Base-by-base conservation (phyloP, 805 yeast genomes). In the Sugiyamaella qingdaonensis region DNA sequence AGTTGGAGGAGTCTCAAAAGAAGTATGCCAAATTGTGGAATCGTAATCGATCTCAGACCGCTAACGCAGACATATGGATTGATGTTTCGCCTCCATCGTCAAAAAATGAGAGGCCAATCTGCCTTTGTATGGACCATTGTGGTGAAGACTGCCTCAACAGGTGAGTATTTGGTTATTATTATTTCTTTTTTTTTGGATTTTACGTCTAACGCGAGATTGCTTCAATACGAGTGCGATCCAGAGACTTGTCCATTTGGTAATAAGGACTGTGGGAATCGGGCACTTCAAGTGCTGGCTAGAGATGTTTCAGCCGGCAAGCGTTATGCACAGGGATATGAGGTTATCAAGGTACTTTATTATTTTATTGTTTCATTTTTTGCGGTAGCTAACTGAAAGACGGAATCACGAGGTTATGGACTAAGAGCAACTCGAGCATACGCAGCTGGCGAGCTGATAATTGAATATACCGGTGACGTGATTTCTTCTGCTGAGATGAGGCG, bases 381-480 rank as follows among this genome's bases (percentile, higher is more conserved):
- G 14, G 21, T 10, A 9, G 2, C 51, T 47, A 47, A 51, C 14
- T n/a, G 29, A 18, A n/a, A 60, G 46, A 72, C 78, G 0, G 70
- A 69, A 14, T 59, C 61, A 29, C 74, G 73, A 54, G 80, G 80
- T 2, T 66, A 63, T 50, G 81, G 81, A 0, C 62, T 78, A 11
- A 56, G 73, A 14, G 72, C 80, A 2, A 61, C 66, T 2, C 61
- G 75, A 31, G 56, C 61, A 0, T 75, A 72, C 45, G 57, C 63
- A 3, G 69, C 75, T 13, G 72, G 70, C 4, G 69, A 68, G 42
- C 63, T 78, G n/a, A 69, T 78, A 29, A 62, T 74, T 29, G 81
- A 78, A 57, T 78, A 77, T 57, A 71, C 77, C 1, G 82, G 82
- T 10, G 81, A 78, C 51, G 74, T 78, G 13, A 70, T 78, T 24